phyloP scores from a whole-genome alignment of 2,329 filamentous ascomycete genomes.

The Falciphora oryzae region DNA sequence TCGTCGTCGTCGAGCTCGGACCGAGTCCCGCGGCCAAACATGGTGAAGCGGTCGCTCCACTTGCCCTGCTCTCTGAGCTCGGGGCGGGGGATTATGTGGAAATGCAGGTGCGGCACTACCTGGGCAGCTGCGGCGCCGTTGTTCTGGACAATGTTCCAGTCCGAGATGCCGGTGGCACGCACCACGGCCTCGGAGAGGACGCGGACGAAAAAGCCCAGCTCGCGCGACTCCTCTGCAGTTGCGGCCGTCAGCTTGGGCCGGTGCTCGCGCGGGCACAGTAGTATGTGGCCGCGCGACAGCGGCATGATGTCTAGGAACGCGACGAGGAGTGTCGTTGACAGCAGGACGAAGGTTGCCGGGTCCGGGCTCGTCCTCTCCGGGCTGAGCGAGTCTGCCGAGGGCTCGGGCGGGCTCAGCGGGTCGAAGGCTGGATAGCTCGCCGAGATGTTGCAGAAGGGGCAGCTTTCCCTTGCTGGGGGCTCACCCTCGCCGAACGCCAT shows the following conservation, averaged over 20 bases:
- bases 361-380: constrained; percentile 31
- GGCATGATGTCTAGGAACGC: constrained; percentile 95
- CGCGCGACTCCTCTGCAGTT: constrained; percentile 53
- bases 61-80: constrained; percentile 51
- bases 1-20: constrained; percentile 75
- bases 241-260: constrained; percentile 72
- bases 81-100: constrained; percentile 86
- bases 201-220: constrained; percentile 63
- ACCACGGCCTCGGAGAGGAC: constrained; percentile 67
- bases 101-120: constrained; percentile 90
- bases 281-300: constrained; percentile 73
- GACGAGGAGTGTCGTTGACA: constrained; percentile 71
- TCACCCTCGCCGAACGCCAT: not conserved
- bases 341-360: constrained; percentile 56
- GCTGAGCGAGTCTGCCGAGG: constrained; percentile 28
- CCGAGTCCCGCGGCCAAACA: constrained; percentile 71
- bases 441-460: constrained; percentile 60
- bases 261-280: constrained; percentile 75
- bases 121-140: constrained; percentile 87
- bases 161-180: constrained; percentile 61
- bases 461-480: constrained; percentile 24
- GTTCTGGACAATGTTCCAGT: constrained; percentile 98
- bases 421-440: constrained; percentile 41
- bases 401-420: constrained; percentile 35
- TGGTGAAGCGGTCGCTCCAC: constrained; percentile 64